Evolutionary conservation across 306 rosid species (phyloP).

Genomic region (Delonix regia): DNA sequence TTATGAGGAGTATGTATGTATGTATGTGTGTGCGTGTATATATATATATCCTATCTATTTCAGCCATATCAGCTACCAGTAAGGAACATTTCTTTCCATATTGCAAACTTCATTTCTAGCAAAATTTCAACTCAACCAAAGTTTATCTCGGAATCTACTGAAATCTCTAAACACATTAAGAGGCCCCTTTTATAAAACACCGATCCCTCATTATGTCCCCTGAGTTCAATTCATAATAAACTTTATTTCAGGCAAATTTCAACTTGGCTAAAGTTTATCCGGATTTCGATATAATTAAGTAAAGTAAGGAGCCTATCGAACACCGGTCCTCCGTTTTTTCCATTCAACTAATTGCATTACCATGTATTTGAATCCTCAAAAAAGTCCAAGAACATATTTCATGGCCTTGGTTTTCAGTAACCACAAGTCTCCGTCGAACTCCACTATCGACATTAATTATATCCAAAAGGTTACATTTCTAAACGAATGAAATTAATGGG

Average conservation of each 20-base stretch:
- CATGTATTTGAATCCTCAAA: not conserved
- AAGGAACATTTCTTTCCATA: not conserved
- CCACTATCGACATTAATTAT: not conserved
- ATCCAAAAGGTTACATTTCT: conserved; percentile 1
- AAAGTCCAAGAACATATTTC: not conserved
- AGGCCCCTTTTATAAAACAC: not conserved
- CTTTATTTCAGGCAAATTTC: not conserved
- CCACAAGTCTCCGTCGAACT: conserved; percentile 28
- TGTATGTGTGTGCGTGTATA: too few relatives aligned
- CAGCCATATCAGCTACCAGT: not conserved
- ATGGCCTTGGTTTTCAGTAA: conserved; percentile 12
- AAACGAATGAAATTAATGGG: conserved; percentile 31
- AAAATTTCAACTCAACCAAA: conserved; percentile 24
- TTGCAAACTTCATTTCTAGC: not conserved
- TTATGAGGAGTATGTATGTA: too few relatives aligned
- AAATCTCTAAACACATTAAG: not conserved
- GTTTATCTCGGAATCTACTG: not conserved
- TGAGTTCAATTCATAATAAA: not conserved
- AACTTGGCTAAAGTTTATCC: not conserved
- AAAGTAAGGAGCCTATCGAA: not conserved
- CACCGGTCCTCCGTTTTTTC: not conserved
- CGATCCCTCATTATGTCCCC: not conserved
- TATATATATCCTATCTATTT: not conserved
- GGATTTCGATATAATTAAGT: not conserved
- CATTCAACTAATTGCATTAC: not conserved